Conservation (phyloP, 371 early-diverging fungal genomes). For the Nosema muscidifuracis region DNA sequence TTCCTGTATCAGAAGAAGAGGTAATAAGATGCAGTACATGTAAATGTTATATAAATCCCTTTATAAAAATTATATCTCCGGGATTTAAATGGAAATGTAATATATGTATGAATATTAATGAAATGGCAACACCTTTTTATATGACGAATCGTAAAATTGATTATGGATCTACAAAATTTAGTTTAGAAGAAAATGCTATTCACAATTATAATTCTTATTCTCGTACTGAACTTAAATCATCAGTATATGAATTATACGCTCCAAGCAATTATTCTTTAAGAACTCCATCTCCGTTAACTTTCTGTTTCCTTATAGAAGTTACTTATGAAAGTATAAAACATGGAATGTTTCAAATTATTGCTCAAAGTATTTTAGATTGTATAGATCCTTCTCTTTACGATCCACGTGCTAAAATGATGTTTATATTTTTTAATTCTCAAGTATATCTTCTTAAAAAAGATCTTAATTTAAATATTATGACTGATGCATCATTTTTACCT, state of each 20-base stretch:
- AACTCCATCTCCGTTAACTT: constrained; percentile 32
- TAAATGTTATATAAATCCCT: constrained; percentile 62
- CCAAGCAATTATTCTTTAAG: constrained; percentile 35
- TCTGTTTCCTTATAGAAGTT: constrained; percentile 56
- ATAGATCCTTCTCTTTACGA: constrained; percentile 23
- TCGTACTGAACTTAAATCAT: constrained; percentile 35
- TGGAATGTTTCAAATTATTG: constrained; percentile 16
- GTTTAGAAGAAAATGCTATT: constrained; percentile 44
- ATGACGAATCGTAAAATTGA: constrained; percentile 13
- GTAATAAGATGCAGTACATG: constrained; percentile 57
- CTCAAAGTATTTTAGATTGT: constrained; percentile 35
- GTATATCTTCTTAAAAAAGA: constrained; percentile 42
- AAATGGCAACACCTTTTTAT: constrained; percentile 45
- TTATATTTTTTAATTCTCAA: constrained; percentile 43
- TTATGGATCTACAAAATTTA: background rate
- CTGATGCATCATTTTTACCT: constrained; percentile 33
- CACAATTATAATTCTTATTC: constrained; percentile 40
- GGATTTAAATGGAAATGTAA: constrained; percentile 63
- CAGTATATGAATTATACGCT: constrained; percentile 56
- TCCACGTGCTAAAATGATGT: constrained; percentile 33
- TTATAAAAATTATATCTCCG: constrained; percentile 61
- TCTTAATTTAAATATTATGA: constrained; percentile 12
- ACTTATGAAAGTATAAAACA: constrained; percentile 35
- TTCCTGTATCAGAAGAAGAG: constrained; percentile 28
- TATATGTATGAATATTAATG: constrained; percentile 56